A percentile compares a stretch with the other conserved stretches of the same genome.
phyloP scores from a whole-genome alignment of 768 basidiomycete genomes.

The Tulasnella sp. region DNA sequence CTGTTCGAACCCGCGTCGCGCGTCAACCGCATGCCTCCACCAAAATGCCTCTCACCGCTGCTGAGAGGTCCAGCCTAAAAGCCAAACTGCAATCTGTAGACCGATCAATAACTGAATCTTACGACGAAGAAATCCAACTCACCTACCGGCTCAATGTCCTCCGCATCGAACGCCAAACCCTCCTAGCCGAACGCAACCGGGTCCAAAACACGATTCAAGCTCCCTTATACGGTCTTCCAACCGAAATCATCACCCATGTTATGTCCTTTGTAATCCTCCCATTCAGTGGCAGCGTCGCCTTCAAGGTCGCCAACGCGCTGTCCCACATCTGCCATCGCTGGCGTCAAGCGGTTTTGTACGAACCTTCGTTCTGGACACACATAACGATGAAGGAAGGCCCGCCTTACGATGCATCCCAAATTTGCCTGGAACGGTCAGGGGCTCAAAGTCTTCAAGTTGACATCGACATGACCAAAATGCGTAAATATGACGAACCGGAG shows the following conservation, averaged over 20 bases:
- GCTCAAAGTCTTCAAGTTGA: slow-evolving; percentile 20
- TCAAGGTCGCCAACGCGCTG: slow-evolving; percentile 7
- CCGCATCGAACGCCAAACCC: not conserved
- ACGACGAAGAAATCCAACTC: slow-evolving; percentile 27
- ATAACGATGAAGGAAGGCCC: slow-evolving; percentile 29
- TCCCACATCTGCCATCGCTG: slow-evolving; percentile 31
- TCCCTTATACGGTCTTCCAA: not conserved
- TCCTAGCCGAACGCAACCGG: slow-evolving; percentile 21
- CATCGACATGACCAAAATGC: slow-evolving; percentile 29
- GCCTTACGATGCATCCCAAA: slow-evolving; percentile 23
- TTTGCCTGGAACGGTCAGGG: slow-evolving; percentile 22
- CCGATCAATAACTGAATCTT: not conserved
- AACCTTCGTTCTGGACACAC: slow-evolving; percentile 32
- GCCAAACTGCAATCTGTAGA: slow-evolving; percentile 7
- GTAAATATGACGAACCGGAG: slow-evolving; percentile 13
- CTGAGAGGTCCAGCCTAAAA: slow-evolving; percentile 6
- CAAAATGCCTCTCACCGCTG: slow-evolving; percentile 29
- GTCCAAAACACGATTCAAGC: slow-evolving; percentile 10
- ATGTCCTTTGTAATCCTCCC: not conserved
- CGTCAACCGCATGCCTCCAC: not conserved
- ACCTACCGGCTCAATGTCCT: not conserved
- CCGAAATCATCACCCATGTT: slow-evolving; percentile 22
- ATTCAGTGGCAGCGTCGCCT: not conserved
- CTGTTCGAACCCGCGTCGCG: slow-evolving; percentile 1
- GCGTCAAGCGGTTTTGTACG: slow-evolving; percentile 9